Evolutionary conservation across 2,329 filamentous ascomycete species (phyloP), one percentile per base, ranked within the genome.

Genomic region (Aphanocladium album): DNA sequence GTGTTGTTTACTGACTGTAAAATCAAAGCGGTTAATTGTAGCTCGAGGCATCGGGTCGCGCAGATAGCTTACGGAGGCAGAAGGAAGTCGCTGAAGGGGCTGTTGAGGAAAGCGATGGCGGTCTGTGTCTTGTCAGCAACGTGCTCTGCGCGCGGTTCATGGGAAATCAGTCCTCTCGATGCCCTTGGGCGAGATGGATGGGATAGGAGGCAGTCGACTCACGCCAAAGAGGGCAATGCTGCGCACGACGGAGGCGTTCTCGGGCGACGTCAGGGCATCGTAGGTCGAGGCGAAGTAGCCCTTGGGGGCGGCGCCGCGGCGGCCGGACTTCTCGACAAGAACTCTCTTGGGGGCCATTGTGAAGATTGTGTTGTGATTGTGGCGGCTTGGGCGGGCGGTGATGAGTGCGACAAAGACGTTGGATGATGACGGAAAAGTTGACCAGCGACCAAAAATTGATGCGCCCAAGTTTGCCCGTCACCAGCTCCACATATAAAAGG

Each of bases 201-300:
- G 11, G 14, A 37, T 45, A 5, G 25, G 23, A 25, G n/a, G 21
- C 23, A 25, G 47, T 45, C 27, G 49, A 78, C 86, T 71, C 80
- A 90, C 87, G 60, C 86, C 86, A 70, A 90, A 90, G 67, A 89
- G 73, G 64, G 83, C 79, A 66, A 90, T 76, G 70, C 87, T 89
- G 68, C 84, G 82, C 62, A 90, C 87, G 60, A 89, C 82, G 60
- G 85, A 82, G 53, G 85, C 81, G 74, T 90, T 90, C 70, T 90
- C 88, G 37, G 87, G 74, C 30, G 83, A 82, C 60, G 85, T 89
- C 69, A 89, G 69, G 65, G 84, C 78, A 63, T 82, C 79, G 74
- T 89, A 89, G 65, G 83, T 79, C 61, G 78, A 79, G 67, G 77
- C 77, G 65, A 89, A 66, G 73, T 84, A 80, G 64, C 86, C 82